Conservation (phyloP, 805 yeast species). For the Wickerhamomyces rabaulensis region DNA sequence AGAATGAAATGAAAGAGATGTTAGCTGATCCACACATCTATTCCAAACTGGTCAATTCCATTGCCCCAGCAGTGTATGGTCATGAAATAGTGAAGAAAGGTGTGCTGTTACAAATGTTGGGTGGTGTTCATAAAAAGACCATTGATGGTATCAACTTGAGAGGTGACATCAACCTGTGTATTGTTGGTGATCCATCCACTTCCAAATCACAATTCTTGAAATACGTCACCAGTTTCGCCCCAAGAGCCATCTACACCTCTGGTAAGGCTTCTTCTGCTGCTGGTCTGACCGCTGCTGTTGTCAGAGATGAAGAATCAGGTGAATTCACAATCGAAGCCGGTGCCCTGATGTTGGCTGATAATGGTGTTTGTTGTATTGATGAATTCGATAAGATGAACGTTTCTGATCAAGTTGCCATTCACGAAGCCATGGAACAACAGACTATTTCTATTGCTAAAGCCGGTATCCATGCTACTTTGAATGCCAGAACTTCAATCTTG, state of each 20-base stretch:
- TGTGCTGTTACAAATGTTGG: slow-evolving; percentile 76
- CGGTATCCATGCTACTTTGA: slow-evolving; percentile 95
- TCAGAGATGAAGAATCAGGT: slow-evolving; percentile 94
- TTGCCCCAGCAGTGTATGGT: slow-evolving; percentile 96
- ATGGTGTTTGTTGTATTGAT: slow-evolving; percentile 97
- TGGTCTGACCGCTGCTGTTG: slow-evolving; percentile 97
- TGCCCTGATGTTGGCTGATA: slow-evolving; percentile 96
- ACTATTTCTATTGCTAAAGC: slow-evolving; percentile 98
- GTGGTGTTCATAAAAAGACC: slow-evolving; percentile 94
- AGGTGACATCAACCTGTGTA: slow-evolving; percentile 94
- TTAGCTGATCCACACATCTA: slow-evolving; percentile 84
- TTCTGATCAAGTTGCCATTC: slow-evolving; percentile 94
- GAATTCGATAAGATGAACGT: slow-evolving; percentile 98
- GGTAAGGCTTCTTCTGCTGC: slow-evolving; percentile 99
- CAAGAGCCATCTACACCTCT: slow-evolving; percentile 93
- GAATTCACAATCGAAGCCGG: slow-evolving; percentile 98
- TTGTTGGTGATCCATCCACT: slow-evolving; percentile 97
- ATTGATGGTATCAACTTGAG: slow-evolving; percentile 91
- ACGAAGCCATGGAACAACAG: slow-evolving; percentile 99
- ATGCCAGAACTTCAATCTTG: slow-evolving; percentile 91
- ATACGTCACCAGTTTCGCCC: slow-evolving; percentile 86
- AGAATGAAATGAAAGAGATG: slow-evolving; percentile 82
- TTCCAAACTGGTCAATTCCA: slow-evolving; percentile 75
- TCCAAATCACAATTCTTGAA: slow-evolving; percentile 94
- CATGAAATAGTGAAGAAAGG: slow-evolving; percentile 95